Evolutionary conservation across 2,329 filamentous ascomycete species (phyloP), one percentile per base, ranked within the genome.

Genomic region (Pseudogymnoascus sp.): DNA sequence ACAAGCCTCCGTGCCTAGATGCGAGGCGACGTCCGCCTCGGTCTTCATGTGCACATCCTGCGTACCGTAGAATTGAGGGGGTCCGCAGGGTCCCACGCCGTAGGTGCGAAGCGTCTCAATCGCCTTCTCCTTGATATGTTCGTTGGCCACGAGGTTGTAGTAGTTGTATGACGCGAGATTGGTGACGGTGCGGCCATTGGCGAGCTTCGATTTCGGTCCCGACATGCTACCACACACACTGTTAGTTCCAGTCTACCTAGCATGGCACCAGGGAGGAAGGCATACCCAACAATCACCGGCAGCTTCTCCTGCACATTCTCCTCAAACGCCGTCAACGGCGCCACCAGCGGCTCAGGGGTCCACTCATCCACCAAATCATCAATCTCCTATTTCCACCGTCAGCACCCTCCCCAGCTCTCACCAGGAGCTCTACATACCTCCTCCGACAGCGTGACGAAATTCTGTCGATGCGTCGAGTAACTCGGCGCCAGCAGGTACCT

Each of bases 41-140:
- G 90, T 91, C 77, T 95, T 94, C 83, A 96, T 92, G 74, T 99
- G 94, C 48, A 97, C 92, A 74, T 99, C 94, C 73, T 97, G 92
- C 30, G 91, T 99, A 65, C 92, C 94, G 76, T 99, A 99, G 76
- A 99, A 99, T 65, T 95, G 92, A 5, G 94, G 94, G 15, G 94
- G 94, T 18, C 94, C 94, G 71, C 94, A 99, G 61, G 94, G 92
- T 7, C 94, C 95, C 38, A 99, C 95, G 60, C 94, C 94, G 68
- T 99, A 99, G 18, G 89, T 95, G 62, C 92, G 89, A 37, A 99
- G 82, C 0, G 92, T 95, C 72, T 92, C 87, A 63, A 99, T 91
- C 1, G 92, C 94, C 73, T 96, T 95, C 67, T 96, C 91, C 70
- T 95, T 96, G 68, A 99, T 85, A 34, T 86, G 82, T 63, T 97